Evolutionary conservation across 805 yeast species (phyloP).

Genomic region (Suhomyces pyralidae): DNA sequence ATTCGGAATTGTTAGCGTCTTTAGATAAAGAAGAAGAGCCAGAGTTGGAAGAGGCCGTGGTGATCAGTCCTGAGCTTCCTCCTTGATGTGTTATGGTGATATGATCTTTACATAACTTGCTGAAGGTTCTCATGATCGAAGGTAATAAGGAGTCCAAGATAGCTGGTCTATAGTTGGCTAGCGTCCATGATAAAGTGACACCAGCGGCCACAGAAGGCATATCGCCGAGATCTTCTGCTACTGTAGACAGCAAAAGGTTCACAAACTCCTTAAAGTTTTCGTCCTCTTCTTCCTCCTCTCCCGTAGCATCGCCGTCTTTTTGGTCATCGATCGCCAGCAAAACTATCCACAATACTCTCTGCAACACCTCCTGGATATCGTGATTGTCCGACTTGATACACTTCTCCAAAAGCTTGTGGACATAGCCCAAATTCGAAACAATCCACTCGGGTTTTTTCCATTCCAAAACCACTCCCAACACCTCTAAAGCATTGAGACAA

Average conservation of each 20-base stretch:
- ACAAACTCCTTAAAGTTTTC: constrained; percentile 63
- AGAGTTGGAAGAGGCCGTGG: background rate
- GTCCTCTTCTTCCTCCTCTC: constrained; percentile 48
- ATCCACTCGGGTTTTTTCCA: constrained; percentile 82
- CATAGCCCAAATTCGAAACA: constrained; percentile 59
- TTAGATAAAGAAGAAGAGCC: constrained; percentile 21
- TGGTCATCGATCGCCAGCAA: constrained; percentile 60
- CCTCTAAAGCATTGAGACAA: constrained; percentile 88
- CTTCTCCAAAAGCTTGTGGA: constrained; percentile 74
- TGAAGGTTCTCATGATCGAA: constrained; percentile 78
- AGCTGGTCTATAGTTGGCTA: constrained; percentile 70
- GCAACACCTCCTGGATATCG: constrained; percentile 82
- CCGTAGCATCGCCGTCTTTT: constrained; percentile 15
- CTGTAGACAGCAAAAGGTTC: constrained; percentile 57
- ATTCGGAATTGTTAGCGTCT: constrained; percentile 44
- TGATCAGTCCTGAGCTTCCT: constrained; percentile 16
- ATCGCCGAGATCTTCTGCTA: constrained; percentile 73
- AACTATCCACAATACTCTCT: constrained; percentile 67
- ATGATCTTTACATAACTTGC: constrained; percentile 86
- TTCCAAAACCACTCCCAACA: constrained; percentile 75
- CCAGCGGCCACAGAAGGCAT: constrained; percentile 84
- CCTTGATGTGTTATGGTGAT: constrained; percentile 58
- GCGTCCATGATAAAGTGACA: constrained; percentile 76
- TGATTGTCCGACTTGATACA: constrained; percentile 79
- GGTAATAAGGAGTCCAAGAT: constrained; percentile 74